Base-by-base conservation (phyloP, 2,329 filamentous ascomycete genomes). In the Colletotrichum melonis region DNA sequence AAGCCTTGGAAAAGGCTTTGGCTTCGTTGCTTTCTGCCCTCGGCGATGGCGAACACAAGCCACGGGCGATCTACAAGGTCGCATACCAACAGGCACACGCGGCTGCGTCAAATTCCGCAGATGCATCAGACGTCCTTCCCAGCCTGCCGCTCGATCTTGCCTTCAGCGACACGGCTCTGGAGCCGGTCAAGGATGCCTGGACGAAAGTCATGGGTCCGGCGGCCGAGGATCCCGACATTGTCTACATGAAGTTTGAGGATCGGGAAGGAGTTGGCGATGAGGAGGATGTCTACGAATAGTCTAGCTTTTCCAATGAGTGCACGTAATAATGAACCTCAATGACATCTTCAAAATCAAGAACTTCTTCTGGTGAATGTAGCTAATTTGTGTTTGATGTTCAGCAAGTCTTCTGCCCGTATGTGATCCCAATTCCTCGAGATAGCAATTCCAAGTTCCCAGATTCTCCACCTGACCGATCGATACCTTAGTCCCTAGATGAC, bases 171-270 rank as follows among this genome's bases (percentile, higher is more conserved):
- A 79, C 84, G 0, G 84, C 91, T 1, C 82, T 98, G 11, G 88
- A 91, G 7, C 82, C 89, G 30, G 93, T 98, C 2, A 89, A 89
- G 73, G 82, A 88, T 11, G 90, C 92, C 7, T 98, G 95, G 95
- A 85, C 88, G 74, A 84, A 86, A 62, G 86, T 95, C 4, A 85
- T 89, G 76, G 89, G 88, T 11, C 83, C 84, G 1, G 86, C 88
- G 5, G 84, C 81, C 1, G 85, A 85, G 22, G 84, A 84, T 22
- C 81, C 78, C 6, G 77, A 75, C 11, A 64, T 75, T 30, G 82
- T 88, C 57, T 98, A 97, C 78, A 92, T 98, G 89, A 86, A 88
- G 24, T 98, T 98, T 80, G 89, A 92, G 62, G 93, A 97, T 73
- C 88, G 94, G 28, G 92, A 95, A 79, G 88, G 86, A 16, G 84